Evolutionary conservation across 768 basidiomycete genomes (phyloP), one percentile per base, ranked within the genome.

Genomic region (Amanita rubescens): DNA sequence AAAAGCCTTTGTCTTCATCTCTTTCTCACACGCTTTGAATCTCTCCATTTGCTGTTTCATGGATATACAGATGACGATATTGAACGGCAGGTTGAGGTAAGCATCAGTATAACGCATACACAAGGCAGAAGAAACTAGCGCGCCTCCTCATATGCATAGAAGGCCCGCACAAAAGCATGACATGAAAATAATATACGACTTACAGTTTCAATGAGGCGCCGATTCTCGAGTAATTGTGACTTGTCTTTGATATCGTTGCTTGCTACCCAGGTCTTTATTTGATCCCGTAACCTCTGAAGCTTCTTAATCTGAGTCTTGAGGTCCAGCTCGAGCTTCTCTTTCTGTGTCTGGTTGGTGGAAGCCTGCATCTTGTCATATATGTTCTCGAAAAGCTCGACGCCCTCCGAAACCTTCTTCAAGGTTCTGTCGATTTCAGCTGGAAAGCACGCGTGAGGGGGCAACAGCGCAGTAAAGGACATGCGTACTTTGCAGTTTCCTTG

Each of bases 1-100:
- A 71, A 98, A 99, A 0, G 96, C 96, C 69, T 99, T 99, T 55
- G 96, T 98, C 80, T 99, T 99, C 95, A 98, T 98, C 73, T 99
- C 96, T 75, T 98, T 99, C 75, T 99, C 96, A 72, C 94, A 94
- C 20, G 95, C 95, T 65, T 99, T 99, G 82, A 99, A 99, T 67
- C 93, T 94, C 75, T 99, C 96, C 96, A 99, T 99, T 98, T 98
- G 96, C 96, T 98, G 69, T 53, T 56, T 53, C 55, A 50, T 54
- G 55, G 6, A 35, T 34, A 32, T n/a, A 19, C 25, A 30, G 22
- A 5, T 15, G n/a, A 41, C 20, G n/a, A 50, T 59, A 53, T 63
- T 62, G 51, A 57, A 55, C 57, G 38, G 39, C 53, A 51, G 59
- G 50, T 55, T 48, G 48, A 55, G 41, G 53, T 50, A 45, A 55